These are phyloP conservation scores for Filosporella fistucella DNA, from an alignment of 495 filamentous ascomycete genomes.

Conservation along the genomic window DNA sequence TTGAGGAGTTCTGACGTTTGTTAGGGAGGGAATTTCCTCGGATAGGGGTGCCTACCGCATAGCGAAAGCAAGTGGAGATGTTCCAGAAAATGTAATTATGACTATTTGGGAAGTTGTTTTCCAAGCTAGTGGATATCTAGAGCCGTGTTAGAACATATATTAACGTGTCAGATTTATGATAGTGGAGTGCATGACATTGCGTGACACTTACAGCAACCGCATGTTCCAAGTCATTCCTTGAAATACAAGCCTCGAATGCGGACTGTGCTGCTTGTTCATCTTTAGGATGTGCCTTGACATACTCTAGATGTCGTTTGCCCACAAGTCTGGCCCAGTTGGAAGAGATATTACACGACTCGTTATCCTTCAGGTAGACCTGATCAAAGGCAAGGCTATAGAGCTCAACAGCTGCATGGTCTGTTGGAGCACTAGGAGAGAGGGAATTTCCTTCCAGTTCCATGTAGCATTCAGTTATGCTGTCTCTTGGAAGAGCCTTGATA, in stretches of 20 bases:
- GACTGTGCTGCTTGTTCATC: constrained; percentile 42
- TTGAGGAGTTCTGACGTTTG: neutral
- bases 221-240: constrained; percentile 45
- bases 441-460: constrained; percentile 24
- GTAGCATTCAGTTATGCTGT: constrained; percentile 42
- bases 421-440: constrained; percentile 19
- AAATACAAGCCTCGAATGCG: constrained; percentile 47
- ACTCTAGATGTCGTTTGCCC: constrained; percentile 46
- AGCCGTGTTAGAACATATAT: neutral
- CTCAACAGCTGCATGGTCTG: constrained; percentile 18
- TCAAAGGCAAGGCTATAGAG: constrained; percentile 21
- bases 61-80: constrained; percentile 21
- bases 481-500: constrained; percentile 30
- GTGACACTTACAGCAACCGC: constrained; percentile 40
- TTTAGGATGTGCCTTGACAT: constrained; percentile 45
- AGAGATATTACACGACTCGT: no score
- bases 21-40: neutral
- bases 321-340: constrained; percentile 27
- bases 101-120: constrained; percentile 23
- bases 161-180: neutral
- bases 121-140: constrained; percentile 24
- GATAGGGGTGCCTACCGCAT: no score
- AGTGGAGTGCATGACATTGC: neutral
- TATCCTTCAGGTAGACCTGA: constrained; percentile 5
- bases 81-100: constrained; percentile 26